Percentiles rank a stretch among this genome's conserved stretches.
These are phyloP conservation scores for Sphaceloma murrayae DNA, from an alignment of 2,329 filamentous ascomycete species.

Conservation along the genomic window DNA sequence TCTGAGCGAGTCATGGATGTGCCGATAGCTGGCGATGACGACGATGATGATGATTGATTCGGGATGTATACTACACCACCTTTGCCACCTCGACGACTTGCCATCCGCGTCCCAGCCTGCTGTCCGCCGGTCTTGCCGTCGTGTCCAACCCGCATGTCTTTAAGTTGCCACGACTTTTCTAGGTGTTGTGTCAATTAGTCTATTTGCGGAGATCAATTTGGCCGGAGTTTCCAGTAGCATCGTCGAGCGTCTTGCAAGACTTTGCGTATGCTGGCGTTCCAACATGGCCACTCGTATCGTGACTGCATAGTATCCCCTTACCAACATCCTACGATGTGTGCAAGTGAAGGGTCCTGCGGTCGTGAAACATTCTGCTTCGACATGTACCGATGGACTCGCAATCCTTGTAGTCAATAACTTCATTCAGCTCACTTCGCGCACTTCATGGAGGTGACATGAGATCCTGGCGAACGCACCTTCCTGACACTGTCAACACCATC, in stretches of 20 bases:
- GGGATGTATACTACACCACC: conserved; percentile 16
- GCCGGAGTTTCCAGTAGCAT: conserved; percentile 10
- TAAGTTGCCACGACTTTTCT: conserved; percentile 83
- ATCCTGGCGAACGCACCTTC: neutral
- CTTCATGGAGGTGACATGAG: conserved; percentile 4
- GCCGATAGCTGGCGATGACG: conserved; percentile 52
- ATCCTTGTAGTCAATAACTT: no score
- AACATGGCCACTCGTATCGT: conserved; percentile 11
- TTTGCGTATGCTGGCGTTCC: conserved; percentile 2
- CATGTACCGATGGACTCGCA: no score
- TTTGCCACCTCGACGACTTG: neutral
- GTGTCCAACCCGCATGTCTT: conserved; percentile 62
- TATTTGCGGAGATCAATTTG: conserved; percentile 70
- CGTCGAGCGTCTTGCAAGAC: conserved; percentile 10
- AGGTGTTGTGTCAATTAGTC: conserved; percentile 93
- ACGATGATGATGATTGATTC: conserved; percentile 36
- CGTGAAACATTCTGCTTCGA: neutral
- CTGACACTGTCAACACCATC: no score
- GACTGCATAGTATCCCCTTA: neutral
- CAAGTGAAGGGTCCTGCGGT: conserved; percentile 2
- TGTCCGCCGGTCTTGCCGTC: neutral
- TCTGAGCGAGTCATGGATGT: conserved; percentile 78
- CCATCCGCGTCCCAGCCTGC: neutral
- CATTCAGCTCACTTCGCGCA: no score
- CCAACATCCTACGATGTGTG: neutral